Evolutionary conservation across 495 filamentous ascomycete species (phyloP).

Genomic region (Apodospora peruviana): DNA sequence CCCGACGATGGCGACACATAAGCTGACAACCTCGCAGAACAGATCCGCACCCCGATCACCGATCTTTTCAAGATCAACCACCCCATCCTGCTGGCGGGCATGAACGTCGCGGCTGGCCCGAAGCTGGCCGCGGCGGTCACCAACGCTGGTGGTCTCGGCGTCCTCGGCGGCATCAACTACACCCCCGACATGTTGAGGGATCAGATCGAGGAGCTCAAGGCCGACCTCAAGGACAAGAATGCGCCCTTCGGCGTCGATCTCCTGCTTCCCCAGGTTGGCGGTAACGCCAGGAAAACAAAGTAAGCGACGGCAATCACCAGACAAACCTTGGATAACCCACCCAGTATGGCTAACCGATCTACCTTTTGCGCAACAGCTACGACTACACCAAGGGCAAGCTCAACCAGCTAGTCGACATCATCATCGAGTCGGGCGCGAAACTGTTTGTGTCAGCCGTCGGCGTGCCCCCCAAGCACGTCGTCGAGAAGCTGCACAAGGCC

Average conservation of each 20-base stretch:
- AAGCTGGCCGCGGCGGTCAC: slow-evolving; percentile 96
- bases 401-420: slow-evolving; percentile 79
- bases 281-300: slow-evolving; percentile 91
- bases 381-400: slow-evolving; percentile 99
- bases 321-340: not conserved
- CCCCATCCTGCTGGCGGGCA: slow-evolving; percentile 90
- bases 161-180: slow-evolving; percentile 94
- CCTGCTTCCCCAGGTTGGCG: slow-evolving; percentile 89
- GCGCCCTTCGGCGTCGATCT: slow-evolving; percentile 98
- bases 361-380: slow-evolving; percentile 55
- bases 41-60: slow-evolving; percentile 82
- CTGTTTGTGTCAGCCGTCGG: slow-evolving; percentile 97
- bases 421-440: slow-evolving; percentile 84
- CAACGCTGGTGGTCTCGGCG: slow-evolving; percentile 93
- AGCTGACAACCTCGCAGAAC: slow-evolving; percentile 54
- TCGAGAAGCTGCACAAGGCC: slow-evolving; percentile 79
- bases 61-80: slow-evolving; percentile 97
- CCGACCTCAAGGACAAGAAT: slow-evolving; percentile 83
- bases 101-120: slow-evolving; percentile 98
- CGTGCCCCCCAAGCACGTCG: slow-evolving; percentile 81
- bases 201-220: slow-evolving; percentile 92
- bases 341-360: too few relatives aligned
- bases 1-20: not conserved
- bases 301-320: slow-evolving; percentile 33
- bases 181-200: slow-evolving; percentile 94